Evolutionary conservation across 257 asterid species (phyloP), one percentile per base, ranked within the genome.

Genomic region (Perilla frutescens): DNA sequence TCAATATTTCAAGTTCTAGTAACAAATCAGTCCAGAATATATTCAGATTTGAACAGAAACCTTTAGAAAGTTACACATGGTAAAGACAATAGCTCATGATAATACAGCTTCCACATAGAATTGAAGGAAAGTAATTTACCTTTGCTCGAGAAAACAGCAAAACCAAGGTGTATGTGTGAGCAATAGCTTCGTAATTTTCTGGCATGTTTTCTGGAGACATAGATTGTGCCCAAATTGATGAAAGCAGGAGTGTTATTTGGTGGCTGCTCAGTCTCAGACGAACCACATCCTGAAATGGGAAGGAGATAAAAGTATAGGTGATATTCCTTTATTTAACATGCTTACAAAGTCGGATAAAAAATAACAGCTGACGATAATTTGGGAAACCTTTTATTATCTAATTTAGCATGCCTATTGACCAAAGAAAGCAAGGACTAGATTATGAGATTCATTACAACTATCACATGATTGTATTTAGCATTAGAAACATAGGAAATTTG

Each of bases 201-300:
- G 98, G 98, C 83, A 80, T 80, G 76, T 94, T 94, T 73, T 81
- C 90, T 71, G 96, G 90, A 78, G 93, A 88, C 73, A 86, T 72
- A 34, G 96, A 86, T 64, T 94, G 97, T 54, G 81, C 84, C 97
- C 97, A 94, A 54, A 94, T 84, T 65, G 98, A 91, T 62, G 97
- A 91, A 75, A 94, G 88, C 80, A 94, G 79, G 66, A 83, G 84
- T 40, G 82, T 73, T 71, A 94, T 94, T 81, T 94, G 98, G 86
- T 90, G 97, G 86, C 91, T 91, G 86, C 96, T 94, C 82, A 94
- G 82, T 82, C 96, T 81, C 56, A 94, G 96, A 66, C 93, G 92
- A 78, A 81, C 82, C 13, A 77, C 82, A 62, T 89, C 92, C 96
- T 90, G 91, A 74, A 77, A 77, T 48, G 50, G 49, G 76, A 87